phyloP scores from a whole-genome alignment of 345 rosid genomes.

The Alliaria petiolata region DNA sequence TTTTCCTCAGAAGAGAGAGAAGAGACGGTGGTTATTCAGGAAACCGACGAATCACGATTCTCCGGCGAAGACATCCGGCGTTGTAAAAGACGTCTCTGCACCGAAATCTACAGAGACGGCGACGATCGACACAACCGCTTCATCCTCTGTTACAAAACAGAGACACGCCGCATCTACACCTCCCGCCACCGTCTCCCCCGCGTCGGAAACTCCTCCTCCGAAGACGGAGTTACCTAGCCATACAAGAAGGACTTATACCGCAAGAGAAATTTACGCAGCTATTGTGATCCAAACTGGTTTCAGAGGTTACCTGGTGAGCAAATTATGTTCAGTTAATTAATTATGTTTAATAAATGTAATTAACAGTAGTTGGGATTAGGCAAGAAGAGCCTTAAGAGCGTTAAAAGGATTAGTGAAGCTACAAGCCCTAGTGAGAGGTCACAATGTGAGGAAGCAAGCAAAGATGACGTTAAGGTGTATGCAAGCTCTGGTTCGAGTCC shows the following conservation, averaged over 20 bases:
- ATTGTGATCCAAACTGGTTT: slow-evolving; percentile 70
- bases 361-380: slow-evolving; percentile 28
- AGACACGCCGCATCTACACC: background rate
- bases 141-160: slow-evolving; percentile 39
- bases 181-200: slow-evolving; percentile 42
- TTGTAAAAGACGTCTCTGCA: background rate
- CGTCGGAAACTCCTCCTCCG: slow-evolving; percentile 29
- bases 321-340: background rate
- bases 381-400: slow-evolving; percentile 71
- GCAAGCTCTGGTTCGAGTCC: slow-evolving; percentile 86
- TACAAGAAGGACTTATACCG: slow-evolving; percentile 30
- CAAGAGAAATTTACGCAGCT: slow-evolving; percentile 48
- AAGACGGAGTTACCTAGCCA: slow-evolving; percentile 33
- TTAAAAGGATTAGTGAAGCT: slow-evolving; percentile 73
- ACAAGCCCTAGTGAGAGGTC: slow-evolving; percentile 86
- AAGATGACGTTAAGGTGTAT: slow-evolving; percentile 78
- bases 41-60: slow-evolving; percentile 50
- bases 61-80: slow-evolving; percentile 7
- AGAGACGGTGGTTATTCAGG: slow-evolving; percentile 70
- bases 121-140: background rate
- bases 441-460: slow-evolving; percentile 82
- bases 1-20: slow-evolving; percentile 59
- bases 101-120: background rate
- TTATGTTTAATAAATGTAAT: background rate
- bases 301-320: slow-evolving; percentile 72